Percentiles rank a stretch among this genome's conserved stretches.
These are phyloP conservation scores for Fusarium musae DNA, from an alignment of 2,329 filamentous ascomycete genomes.

Conservation along the genomic window DNA sequence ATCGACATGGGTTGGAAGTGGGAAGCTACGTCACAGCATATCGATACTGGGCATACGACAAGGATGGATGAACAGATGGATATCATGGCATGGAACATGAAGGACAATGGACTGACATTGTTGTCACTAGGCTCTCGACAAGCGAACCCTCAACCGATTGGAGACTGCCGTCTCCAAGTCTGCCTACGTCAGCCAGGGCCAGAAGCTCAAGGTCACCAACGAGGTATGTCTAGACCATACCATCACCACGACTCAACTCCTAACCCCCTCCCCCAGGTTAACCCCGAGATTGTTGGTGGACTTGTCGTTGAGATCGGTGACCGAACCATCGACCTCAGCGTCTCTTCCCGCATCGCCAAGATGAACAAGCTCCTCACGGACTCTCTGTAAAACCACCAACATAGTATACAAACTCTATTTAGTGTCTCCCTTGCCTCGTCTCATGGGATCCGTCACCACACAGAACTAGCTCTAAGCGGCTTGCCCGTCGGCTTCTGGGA, in stretches of 20 bases:
- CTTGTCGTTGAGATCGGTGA: conserved; percentile 96
- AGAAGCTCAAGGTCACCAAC: conserved; percentile 98
- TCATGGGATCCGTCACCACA: conserved; percentile 22
- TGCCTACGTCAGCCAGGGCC: conserved; percentile 85
- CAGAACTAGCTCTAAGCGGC: conserved; percentile 10
- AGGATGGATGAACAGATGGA: conserved; percentile 4
- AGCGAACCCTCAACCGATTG: conserved; percentile 84
- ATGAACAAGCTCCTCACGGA: conserved; percentile 99
- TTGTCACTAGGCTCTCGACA: conserved; percentile 77
- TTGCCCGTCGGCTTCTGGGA: conserved; percentile 29
- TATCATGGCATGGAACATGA: neutral
- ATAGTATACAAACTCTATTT: conserved; percentile 43
- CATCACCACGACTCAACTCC: neutral
- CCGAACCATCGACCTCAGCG: conserved; percentile 96
- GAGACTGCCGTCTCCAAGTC: conserved; percentile 92
- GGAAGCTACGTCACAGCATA: conserved; percentile 25
- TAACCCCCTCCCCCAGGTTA: conserved; percentile 69
- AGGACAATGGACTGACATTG: conserved; percentile 31
- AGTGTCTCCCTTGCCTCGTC: conserved; percentile 41
- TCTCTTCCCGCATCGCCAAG: conserved; percentile 93
- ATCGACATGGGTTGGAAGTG: conserved; percentile 9
- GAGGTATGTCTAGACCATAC: conserved; percentile 65
- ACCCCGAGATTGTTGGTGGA: conserved; percentile 93
- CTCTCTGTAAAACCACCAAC: conserved; percentile 78
- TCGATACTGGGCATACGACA: neutral